phyloP scores from a whole-genome alignment of 1,139 yeast genomes.

The Citeromyces siamensis region DNA sequence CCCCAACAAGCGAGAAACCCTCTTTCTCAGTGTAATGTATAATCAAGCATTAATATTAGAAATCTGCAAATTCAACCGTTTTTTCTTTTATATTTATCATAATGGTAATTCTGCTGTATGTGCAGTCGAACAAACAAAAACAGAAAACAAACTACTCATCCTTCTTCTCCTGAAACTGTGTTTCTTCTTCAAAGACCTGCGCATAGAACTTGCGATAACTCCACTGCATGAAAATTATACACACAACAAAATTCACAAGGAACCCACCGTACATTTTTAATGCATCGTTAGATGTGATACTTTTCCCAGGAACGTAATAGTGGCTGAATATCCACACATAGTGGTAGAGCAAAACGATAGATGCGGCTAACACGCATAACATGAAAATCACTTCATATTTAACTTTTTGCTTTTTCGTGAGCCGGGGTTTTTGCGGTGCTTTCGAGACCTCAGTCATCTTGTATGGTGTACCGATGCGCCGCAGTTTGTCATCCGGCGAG shows the following conservation, averaged over 20 bases:
- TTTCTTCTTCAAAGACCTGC: background rate
- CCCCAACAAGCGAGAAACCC: conserved; percentile 1
- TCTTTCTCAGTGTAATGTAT: background rate
- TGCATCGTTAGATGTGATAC: background rate
- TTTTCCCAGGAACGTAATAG: background rate
- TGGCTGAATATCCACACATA: conserved; percentile 2
- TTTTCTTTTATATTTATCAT: background rate
- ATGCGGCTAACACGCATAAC: background rate
- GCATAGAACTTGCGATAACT: conserved; percentile 1
- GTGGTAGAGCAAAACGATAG: background rate
- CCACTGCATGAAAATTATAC: background rate
- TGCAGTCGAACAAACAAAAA: too few species aligned
- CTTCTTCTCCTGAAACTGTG: background rate
- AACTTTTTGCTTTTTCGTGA: background rate
- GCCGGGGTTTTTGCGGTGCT: too few species aligned
- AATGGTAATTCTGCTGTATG: too few species aligned
- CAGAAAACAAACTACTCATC: too few species aligned
- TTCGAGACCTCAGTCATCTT: too few species aligned
- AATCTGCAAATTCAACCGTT: background rate
- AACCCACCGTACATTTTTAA: background rate
- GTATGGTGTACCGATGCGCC: too few species aligned
- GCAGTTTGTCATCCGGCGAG: too few species aligned
- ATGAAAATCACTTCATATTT: background rate
- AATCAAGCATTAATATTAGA: background rate
- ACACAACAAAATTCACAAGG: background rate